Conservation (phyloP, 345 rosid species). For the Eucalyptus globulus region DNA sequence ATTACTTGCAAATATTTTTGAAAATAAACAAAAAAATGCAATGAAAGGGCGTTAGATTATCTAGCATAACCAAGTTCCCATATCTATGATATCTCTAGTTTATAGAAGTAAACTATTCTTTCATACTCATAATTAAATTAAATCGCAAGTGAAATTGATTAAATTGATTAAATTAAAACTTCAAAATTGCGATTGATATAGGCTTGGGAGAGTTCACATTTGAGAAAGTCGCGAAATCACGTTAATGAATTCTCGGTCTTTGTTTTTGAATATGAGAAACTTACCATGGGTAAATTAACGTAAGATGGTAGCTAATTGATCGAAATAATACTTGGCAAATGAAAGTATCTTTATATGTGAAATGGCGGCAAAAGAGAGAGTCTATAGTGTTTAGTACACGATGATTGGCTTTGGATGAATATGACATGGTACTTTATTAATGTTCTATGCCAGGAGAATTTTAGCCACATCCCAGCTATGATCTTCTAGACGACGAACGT, state of each 20-base stretch:
- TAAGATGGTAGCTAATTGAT: neutral
- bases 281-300: neutral
- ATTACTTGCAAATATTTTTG: neutral
- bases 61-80: neutral
- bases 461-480: neutral
- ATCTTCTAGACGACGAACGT: neutral
- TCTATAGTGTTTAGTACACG: neutral
- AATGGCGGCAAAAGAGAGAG: neutral
- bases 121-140: neutral
- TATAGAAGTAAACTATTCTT: neutral
- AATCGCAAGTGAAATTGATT: neutral
- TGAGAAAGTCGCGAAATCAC: neutral
- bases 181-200: neutral
- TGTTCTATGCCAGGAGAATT: neutral
- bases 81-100: neutral
- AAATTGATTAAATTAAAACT: neutral
- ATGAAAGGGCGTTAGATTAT: neutral
- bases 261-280: neutral
- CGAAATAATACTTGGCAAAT: neutral
- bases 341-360: neutral
- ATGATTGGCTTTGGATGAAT: neutral
- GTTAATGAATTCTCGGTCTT: neutral
- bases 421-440: neutral
- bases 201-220: neutral
- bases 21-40: neutral